Base-by-base conservation (phyloP, 1,284 basidiomycete genomes). In the Trichosporon sp. region DNA sequence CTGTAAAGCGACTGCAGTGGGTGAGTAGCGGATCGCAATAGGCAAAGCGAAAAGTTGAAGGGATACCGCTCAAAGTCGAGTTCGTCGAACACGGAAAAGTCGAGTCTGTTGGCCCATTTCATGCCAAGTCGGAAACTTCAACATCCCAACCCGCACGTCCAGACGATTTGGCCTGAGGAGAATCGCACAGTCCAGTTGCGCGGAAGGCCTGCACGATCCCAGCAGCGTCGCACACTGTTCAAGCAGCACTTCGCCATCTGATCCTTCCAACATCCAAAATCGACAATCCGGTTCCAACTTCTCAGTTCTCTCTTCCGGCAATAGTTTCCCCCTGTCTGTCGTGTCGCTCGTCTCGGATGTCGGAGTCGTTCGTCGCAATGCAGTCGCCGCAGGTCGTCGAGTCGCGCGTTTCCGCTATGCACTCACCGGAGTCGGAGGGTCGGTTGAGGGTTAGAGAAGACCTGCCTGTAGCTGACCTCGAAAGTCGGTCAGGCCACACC, bases 371-470 rank as follows among this genome's bases (percentile, higher is more conserved):
- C 32, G 59, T 63, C 59, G 31, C 16, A 16, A n/a, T 35, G 59
- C 31, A 35, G 59, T 63, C 59, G 56, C 26, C 56, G 59, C 21
- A 32, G 16, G 35, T 37, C 59, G 59, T 35, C 59, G 59, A 14
- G 59, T 63, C 31, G 56, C 16, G 56, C 31, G 31, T 35, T 63
- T 32, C 21, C 59, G 14, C 59, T 32, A 4, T 35, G 31, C 31
- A 63, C 59, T 63, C 59, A 63, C 59, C 59, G 59, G 32, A 63
- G 59, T 63, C 59, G 59, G 56, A 63, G 59, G 59, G 59, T 63
- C 59, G 59, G 32, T 63, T 63, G 59, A 63, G 14, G 59, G 59
- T 35, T 63, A 12, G 14, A 37, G 59, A 63, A 37, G 59, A 63
- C 59, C 59, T 63, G 59, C 59, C 31, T 63, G 31, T 14, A 35